These are phyloP conservation scores for Actinomucor elegans DNA, from an alignment of 371 early-diverging fungal genomes.

Conservation along the genomic window DNA sequence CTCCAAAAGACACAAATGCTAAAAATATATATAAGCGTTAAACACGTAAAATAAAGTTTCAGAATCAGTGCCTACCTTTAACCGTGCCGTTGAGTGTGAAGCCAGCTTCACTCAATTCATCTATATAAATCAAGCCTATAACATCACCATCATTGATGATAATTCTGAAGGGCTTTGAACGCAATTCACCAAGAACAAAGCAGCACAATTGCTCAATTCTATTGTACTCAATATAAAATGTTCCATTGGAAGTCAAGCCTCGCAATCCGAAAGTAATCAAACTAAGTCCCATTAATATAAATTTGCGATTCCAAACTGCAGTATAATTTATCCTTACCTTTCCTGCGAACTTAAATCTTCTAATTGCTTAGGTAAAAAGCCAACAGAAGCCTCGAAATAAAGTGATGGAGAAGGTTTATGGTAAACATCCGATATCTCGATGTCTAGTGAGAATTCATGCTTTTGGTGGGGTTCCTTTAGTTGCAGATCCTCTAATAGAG, in stretches of 20 bases:
- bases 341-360: no score
- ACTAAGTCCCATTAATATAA: no score
- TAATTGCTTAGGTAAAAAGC: constrained; percentile 5
- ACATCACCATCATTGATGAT: constrained; percentile 18
- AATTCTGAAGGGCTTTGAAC: constrained; percentile 21
- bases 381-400: constrained; percentile 34
- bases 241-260: constrained; percentile 5
- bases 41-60: no score
- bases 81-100: constrained; percentile 26
- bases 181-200: constrained; percentile 11
- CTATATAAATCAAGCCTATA: constrained; percentile 28
- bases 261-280: constrained; percentile 24
- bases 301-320: no score
- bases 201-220: constrained; percentile 1
- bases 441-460: not conserved
- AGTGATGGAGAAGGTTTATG: constrained; percentile 23
- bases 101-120: constrained; percentile 18
- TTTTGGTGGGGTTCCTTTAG: no score
- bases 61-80: constrained; percentile 20
- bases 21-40: not conserved
- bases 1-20: constrained; percentile 11
- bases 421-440: not conserved
- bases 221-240: constrained; percentile 29
- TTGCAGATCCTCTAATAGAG: no score
- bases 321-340: no score